phyloP scores from a whole-genome alignment of 306 rosid genomes.

The Quercus berberidifolia region DNA sequence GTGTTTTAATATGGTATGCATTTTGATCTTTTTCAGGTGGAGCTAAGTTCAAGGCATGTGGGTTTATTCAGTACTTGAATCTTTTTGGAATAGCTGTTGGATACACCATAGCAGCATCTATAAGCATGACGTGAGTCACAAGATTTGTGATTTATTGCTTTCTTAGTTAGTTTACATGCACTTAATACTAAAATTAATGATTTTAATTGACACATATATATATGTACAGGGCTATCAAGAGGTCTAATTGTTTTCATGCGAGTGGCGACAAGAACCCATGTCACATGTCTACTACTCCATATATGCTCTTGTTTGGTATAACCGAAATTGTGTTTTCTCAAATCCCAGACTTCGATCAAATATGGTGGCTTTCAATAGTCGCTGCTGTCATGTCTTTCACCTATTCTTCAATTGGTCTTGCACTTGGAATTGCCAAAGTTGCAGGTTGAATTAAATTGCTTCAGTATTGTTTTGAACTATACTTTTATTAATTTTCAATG shows the following conservation, averaged over 20 bases:
- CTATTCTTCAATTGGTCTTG: conserved; percentile 50
- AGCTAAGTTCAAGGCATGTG: conserved; percentile 31
- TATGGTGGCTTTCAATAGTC: conserved; percentile 65
- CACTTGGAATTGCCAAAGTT: conserved; percentile 57
- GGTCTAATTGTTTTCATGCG: conserved; percentile 44
- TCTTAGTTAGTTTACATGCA: too few relatives aligned
- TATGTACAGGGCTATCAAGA: conserved; percentile 43
- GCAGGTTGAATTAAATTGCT: conserved; percentile 38
- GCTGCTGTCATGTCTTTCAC: conserved; percentile 68
- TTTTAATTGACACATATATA: neutral
- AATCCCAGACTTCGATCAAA: conserved; percentile 60
- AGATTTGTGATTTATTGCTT: too few relatives aligned
- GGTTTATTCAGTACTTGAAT: conserved; percentile 46
- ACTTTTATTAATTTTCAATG: neutral
- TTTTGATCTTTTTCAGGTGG: conserved; percentile 39
- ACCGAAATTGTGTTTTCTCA: conserved; percentile 44
- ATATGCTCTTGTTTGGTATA: conserved; percentile 42
- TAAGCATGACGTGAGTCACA: conserved; percentile 55
- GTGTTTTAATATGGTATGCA: too few relatives aligned
- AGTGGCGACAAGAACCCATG: conserved; percentile 39
- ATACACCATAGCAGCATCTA: conserved; percentile 59
- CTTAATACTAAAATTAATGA: too few relatives aligned
- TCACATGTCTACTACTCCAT: conserved; percentile 46
- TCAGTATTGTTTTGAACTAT: neutral
- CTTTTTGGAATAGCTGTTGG: conserved; percentile 52